These are phyloP conservation scores for Pseudocercospora fijiensis DNA, from an alignment of 2,329 filamentous ascomycete genomes.

Conservation along the genomic window DNA sequence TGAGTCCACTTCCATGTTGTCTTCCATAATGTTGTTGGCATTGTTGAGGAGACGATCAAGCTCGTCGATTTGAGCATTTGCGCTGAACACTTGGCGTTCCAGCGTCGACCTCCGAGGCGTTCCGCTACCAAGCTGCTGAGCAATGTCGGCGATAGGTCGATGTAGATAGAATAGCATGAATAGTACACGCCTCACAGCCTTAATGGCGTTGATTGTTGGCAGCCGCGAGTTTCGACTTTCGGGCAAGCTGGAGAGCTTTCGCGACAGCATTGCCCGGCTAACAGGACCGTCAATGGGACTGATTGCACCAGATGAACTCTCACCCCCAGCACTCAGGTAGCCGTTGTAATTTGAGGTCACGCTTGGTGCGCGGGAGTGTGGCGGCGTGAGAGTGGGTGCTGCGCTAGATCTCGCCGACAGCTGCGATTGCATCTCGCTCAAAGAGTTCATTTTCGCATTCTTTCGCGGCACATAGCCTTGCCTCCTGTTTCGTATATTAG, in stretches of 20 bases:
- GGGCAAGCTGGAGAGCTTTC: conserved; percentile 30
- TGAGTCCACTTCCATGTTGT: conserved; percentile 47
- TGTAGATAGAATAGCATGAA: conserved; percentile 34
- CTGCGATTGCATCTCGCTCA: conserved; percentile 29
- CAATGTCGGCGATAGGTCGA: conserved; percentile 30
- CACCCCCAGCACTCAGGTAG: conserved; percentile 30
- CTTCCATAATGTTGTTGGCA: conserved; percentile 49
- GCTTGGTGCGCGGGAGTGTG: conserved; percentile 36
- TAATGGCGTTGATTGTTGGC: conserved; percentile 27
- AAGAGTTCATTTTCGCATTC: conserved; percentile 43
- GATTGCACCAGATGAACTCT: conserved; percentile 35
- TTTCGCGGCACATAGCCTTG: conserved; percentile 62
- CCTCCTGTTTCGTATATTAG: conserved; percentile 56
- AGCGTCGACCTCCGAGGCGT: conserved; percentile 50
- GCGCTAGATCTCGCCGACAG: conserved; percentile 46
- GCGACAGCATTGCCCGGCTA: conserved; percentile 24
- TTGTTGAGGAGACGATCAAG: conserved; percentile 50
- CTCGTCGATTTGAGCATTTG: conserved; percentile 56
- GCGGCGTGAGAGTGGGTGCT: conserved; percentile 47
- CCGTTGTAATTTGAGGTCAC: conserved; percentile 30
- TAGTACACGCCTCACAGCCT: conserved; percentile 32
- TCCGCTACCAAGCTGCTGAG: conserved; percentile 47
- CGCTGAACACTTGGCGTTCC: conserved; percentile 57
- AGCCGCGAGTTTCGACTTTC: conserved; percentile 32
- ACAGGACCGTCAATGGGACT: conserved; percentile 35